Evolutionary conservation across 768 basidiomycete genomes (phyloP).

Genomic region (Boletus reticuloceps): DNA sequence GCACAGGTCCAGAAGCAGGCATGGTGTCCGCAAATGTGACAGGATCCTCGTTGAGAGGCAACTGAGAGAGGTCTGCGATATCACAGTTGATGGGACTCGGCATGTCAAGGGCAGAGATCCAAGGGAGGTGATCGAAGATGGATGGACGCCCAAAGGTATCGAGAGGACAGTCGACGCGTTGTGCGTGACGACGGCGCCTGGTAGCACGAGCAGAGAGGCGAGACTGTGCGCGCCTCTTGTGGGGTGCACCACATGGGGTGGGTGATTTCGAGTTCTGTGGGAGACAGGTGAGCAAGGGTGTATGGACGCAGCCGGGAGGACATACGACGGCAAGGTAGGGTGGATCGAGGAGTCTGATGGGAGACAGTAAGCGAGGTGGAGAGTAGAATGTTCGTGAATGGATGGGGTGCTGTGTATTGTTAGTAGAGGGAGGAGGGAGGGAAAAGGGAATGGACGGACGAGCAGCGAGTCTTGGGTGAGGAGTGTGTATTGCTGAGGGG

Average conservation of each 20-base stretch:
- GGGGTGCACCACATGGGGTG: slow-evolving; percentile 35
- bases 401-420: slow-evolving; percentile 18
- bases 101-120: slow-evolving; percentile 59
- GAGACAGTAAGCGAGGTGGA: slow-evolving; percentile 38
- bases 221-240: slow-evolving; percentile 37
- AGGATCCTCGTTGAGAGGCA: slow-evolving; percentile 35
- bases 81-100: slow-evolving; percentile 48
- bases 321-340: slow-evolving; percentile 20
- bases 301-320: neutral
- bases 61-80: slow-evolving; percentile 65
- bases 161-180: slow-evolving; percentile 41
- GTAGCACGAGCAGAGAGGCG: slow-evolving; percentile 36
- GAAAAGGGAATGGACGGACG: slow-evolving; percentile 7
- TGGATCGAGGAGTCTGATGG: slow-evolving; percentile 35
- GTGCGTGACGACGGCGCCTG: slow-evolving; percentile 41
- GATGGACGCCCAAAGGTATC: slow-evolving; percentile 33
- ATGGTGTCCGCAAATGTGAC: slow-evolving; percentile 16
- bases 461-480: slow-evolving; percentile 2
- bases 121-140: slow-evolving; percentile 63
- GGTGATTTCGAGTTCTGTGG: slow-evolving; percentile 39
- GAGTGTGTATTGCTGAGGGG: slow-evolving; percentile 17
- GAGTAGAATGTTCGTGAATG: slow-evolving; percentile 15
- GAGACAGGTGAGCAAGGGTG: slow-evolving; percentile 7
- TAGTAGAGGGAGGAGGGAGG: slow-evolving; percentile 3
- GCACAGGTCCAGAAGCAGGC: slow-evolving; percentile 50